Evolutionary conservation across 148 eudicot genomes (phyloP).

Genomic region (Euryodendron excelsum): DNA sequence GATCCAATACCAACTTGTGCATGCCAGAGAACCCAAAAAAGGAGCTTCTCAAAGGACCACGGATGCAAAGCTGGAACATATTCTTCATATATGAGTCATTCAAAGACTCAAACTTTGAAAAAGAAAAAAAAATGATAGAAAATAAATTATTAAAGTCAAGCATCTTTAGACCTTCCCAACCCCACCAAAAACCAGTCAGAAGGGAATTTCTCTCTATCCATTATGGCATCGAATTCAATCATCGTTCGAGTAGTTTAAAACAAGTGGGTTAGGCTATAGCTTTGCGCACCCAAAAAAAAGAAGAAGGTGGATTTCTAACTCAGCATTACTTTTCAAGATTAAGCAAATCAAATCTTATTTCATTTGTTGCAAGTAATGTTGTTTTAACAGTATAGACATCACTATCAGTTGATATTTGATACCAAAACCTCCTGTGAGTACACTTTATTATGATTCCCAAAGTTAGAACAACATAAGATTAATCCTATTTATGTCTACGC

Average conservation of each 20-base stretch:
- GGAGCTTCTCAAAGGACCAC: slow-evolving; percentile 2
- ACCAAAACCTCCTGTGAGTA: no score
- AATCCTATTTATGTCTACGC: no score
- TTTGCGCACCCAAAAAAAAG: not conserved
- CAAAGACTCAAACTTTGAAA: slow-evolving; percentile 4
- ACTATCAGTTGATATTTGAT: not conserved
- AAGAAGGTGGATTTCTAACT: not conserved
- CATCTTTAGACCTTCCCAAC: not conserved
- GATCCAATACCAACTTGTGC: slow-evolving; percentile 6
- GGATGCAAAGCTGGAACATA: not conserved
- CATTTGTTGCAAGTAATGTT: not conserved
- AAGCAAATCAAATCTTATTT: no score
- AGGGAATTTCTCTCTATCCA: not conserved
- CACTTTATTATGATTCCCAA: not conserved
- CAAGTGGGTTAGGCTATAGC: slow-evolving; percentile 18
- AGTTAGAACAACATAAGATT: not conserved
- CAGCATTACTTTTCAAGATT: not conserved
- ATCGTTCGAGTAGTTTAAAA: not conserved
- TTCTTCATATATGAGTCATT: no score
- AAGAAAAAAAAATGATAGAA: not conserved
- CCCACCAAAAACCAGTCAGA: not conserved
- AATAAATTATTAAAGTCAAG: not conserved
- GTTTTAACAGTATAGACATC: not conserved
- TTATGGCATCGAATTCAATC: slow-evolving; percentile 14
- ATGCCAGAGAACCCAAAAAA: slow-evolving; percentile 2